Conservation (phyloP, 257 asterid species). For the Nicotiana tomentosiformis region DNA sequence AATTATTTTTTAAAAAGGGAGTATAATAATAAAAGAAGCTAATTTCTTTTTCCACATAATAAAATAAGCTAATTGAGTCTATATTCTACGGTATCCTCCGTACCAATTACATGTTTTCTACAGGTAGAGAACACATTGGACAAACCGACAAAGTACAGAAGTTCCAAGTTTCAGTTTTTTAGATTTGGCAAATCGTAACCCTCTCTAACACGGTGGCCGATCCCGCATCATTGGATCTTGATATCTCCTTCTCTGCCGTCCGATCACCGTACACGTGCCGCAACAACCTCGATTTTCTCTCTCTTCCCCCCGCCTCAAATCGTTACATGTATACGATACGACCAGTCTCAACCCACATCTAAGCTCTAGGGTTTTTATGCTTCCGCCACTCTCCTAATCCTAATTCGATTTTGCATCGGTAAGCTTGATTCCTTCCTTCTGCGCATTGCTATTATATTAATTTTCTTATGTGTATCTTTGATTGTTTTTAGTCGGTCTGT, state of each 20-base stretch:
- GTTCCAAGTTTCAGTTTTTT: neutral
- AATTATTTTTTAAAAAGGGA: no score
- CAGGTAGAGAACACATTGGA: no score
- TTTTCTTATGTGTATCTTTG: neutral
- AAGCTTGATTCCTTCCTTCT: neutral
- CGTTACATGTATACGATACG: neutral
- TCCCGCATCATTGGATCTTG: conserved; percentile 24
- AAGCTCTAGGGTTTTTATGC: conserved; percentile 30
- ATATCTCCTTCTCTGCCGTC: conserved; percentile 22
- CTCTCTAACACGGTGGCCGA: neutral
- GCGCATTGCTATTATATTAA: no score
- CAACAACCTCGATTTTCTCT: conserved; percentile 25
- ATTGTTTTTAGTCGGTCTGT: neutral
- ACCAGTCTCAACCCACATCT: conserved; percentile 5
- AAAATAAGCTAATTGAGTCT: no score
- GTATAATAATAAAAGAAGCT: no score
- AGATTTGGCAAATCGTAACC: neutral
- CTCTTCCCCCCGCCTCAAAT: conserved; percentile 1
- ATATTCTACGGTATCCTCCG: no score
- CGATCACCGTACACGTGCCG: conserved; percentile 26
- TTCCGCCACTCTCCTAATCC: neutral
- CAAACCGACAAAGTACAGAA: neutral
- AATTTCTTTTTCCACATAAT: no score
- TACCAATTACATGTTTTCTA: no score
- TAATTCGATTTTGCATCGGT: conserved; percentile 10